Evolutionary conservation across 1,139 yeast genomes (phyloP).

Genomic region (Dujonia santamariae): DNA sequence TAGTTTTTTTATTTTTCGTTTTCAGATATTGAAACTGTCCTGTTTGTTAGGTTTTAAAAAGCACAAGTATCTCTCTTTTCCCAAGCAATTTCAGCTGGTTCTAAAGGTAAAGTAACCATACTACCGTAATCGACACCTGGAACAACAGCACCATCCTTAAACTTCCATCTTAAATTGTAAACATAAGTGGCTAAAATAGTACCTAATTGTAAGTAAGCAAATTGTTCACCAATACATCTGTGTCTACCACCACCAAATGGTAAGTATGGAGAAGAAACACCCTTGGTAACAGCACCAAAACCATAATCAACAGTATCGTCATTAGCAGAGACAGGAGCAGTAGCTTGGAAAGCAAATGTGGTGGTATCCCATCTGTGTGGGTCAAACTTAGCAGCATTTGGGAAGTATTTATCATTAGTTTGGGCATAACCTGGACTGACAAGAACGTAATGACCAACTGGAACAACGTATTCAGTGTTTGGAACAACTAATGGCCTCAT

Average conservation of each 20-base stretch:
- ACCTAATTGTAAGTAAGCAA: slow-evolving; percentile 93
- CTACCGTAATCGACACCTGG: slow-evolving; percentile 85
- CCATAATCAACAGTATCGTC: slow-evolving; percentile 83
- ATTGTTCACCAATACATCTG: slow-evolving; percentile 98
- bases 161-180: slow-evolving; percentile 74
- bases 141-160: slow-evolving; percentile 52
- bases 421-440: slow-evolving; percentile 94
- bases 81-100: slow-evolving; percentile 79
- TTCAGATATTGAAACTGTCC: not conserved
- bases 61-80: slow-evolving; percentile 51
- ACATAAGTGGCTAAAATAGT: slow-evolving; percentile 75
- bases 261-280: slow-evolving; percentile 91
- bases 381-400: slow-evolving; percentile 63
- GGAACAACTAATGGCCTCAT: slow-evolving; percentile 77
- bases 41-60: slow-evolving; percentile 13
- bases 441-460: slow-evolving; percentile 83
- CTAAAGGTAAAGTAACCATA: slow-evolving; percentile 87
- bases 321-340: slow-evolving; percentile 30
- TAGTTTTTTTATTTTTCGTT: not conserved
- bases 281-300: slow-evolving; percentile 92
- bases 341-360: slow-evolving; percentile 37
- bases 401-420: slow-evolving; percentile 74
- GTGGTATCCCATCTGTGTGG: slow-evolving; percentile 85
- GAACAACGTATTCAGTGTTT: slow-evolving; percentile 75
- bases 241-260: slow-evolving; percentile 99